Conservation (phyloP, 176 grass and related monocot species). For the Oryza meridionalis region DNA sequence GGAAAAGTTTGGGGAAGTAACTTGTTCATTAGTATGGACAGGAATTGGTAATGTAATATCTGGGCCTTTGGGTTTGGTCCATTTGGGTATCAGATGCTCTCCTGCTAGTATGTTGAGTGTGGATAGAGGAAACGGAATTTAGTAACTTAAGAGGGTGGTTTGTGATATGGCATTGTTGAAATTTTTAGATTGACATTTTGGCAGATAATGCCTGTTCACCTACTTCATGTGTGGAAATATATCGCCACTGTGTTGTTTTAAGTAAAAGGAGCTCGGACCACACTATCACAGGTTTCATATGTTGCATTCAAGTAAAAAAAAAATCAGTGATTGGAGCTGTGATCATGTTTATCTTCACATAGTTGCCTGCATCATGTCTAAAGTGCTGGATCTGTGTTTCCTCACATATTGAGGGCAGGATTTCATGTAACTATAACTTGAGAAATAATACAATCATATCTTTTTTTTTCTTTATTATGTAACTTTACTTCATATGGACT, state of each 20-base stretch:
- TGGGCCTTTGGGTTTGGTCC: not conserved
- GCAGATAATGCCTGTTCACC: not conserved
- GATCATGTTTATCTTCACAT: not conserved
- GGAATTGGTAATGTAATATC: not conserved
- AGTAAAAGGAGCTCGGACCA: not conserved
- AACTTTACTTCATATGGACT: not conserved
- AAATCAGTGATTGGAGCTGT: not conserved
- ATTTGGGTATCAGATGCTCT: not conserved
- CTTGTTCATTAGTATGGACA: not conserved
- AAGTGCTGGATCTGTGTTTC: not conserved
- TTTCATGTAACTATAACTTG: not conserved
- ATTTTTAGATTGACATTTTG: not conserved
- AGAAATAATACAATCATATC: not conserved
- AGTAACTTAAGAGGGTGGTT: not conserved
- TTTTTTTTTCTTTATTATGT: not conserved
- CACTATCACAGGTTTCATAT: not conserved
- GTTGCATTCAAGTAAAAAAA: not conserved
- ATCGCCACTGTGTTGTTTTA: not conserved
- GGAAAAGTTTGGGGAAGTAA: not conserved
- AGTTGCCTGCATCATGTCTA: not conserved
- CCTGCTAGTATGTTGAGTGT: not conserved
- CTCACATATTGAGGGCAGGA: slow-evolving; percentile 3
- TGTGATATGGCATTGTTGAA: not conserved
- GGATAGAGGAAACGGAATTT: not conserved
- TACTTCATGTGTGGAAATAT: slow-evolving; percentile 1